These are phyloP conservation scores for Amylostereum chailletii DNA, from an alignment of 1,284 basidiomycete species.

Conservation along the genomic window DNA sequence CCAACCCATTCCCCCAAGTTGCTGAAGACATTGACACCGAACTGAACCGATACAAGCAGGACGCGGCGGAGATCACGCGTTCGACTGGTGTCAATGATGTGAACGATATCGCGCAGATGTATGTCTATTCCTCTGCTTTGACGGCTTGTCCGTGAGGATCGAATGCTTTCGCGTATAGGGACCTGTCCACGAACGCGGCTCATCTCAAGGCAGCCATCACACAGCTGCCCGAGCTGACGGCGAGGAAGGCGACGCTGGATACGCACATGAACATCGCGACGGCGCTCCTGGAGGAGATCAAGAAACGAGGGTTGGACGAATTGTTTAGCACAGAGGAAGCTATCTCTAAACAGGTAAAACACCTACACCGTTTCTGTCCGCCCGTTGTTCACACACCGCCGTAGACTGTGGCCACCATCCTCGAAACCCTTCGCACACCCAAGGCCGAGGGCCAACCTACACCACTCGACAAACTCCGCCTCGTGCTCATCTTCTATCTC, in stretches of 20 bases:
- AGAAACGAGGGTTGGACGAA: conserved; percentile 90
- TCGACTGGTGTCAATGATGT: conserved; percentile 95
- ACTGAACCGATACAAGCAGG: conserved; percentile 91
- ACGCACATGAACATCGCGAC: conserved; percentile 99
- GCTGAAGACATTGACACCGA: conserved; percentile 96
- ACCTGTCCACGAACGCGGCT: conserved; percentile 90
- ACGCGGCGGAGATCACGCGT: conserved; percentile 94
- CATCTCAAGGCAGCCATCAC: conserved; percentile 98
- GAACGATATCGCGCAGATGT: conserved; percentile 92
- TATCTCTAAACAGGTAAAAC: conserved; percentile 68
- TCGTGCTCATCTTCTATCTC: conserved; percentile 92
- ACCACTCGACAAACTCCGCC: conserved; percentile 82
- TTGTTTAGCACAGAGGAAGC: conserved; percentile 95
- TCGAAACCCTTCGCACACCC: conserved; percentile 72
- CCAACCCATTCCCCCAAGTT: conserved; percentile 96
- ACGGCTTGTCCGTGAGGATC: conserved; percentile 1
- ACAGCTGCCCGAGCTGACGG: conserved; percentile 94
- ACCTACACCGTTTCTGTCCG: neutral
- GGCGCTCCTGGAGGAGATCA: conserved; percentile 91
- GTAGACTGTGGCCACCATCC: conserved; percentile 70
- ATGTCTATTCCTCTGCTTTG: conserved; percentile 21
- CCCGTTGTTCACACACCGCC: neutral
- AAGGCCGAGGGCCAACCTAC: conserved; percentile 62
- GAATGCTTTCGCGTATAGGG: conserved; percentile 35
- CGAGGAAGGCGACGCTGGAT: conserved; percentile 92